Conservation (phyloP, 1,284 basidiomycete genomes). For the Ganoderma meredithae region DNA sequence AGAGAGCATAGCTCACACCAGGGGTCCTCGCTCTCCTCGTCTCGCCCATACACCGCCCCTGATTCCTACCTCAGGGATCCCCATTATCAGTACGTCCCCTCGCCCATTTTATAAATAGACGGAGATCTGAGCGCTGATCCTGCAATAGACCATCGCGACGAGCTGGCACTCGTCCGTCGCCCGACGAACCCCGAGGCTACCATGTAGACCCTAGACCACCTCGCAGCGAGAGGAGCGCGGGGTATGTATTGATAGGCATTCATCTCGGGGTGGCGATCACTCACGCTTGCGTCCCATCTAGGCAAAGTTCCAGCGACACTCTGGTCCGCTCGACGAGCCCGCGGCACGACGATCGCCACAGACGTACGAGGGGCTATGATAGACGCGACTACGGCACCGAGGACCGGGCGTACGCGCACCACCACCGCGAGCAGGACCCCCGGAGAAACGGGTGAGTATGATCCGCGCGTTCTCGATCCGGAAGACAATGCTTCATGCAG, state of each 20-base stretch:
- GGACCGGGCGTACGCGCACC: constrained; percentile 19
- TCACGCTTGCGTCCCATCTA: constrained; percentile 17
- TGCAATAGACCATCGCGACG: constrained; percentile 26
- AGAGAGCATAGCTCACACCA: constrained; percentile 16
- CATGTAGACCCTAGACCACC: constrained; percentile 23
- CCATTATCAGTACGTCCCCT: constrained; percentile 29
- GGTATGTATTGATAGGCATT: constrained; percentile 17
- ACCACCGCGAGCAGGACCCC: constrained; percentile 23
- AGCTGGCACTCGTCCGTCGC: constrained; percentile 27
- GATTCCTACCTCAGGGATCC: constrained; percentile 30
- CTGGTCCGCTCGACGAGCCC: constrained; percentile 26
- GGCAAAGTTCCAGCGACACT: constrained; percentile 30
- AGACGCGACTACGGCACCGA: constrained; percentile 23
- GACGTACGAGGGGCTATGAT: constrained; percentile 24
- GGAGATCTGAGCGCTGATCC: constrained; percentile 21
- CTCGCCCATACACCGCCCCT: constrained; percentile 5
- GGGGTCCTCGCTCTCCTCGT: constrained; percentile 20
- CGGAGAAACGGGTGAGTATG: constrained; percentile 27
- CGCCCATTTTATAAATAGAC: not conserved
- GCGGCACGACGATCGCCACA: constrained; percentile 26
- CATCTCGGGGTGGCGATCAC: constrained; percentile 3
- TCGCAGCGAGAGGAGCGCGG: constrained; percentile 23
- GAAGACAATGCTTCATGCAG: constrained; percentile 13
- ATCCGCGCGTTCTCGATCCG: constrained; percentile 4
- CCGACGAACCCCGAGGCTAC: constrained; percentile 15